Evolutionary conservation across 495 filamentous ascomycete species (phyloP).

Genomic region (Terfezia boudieri): DNA sequence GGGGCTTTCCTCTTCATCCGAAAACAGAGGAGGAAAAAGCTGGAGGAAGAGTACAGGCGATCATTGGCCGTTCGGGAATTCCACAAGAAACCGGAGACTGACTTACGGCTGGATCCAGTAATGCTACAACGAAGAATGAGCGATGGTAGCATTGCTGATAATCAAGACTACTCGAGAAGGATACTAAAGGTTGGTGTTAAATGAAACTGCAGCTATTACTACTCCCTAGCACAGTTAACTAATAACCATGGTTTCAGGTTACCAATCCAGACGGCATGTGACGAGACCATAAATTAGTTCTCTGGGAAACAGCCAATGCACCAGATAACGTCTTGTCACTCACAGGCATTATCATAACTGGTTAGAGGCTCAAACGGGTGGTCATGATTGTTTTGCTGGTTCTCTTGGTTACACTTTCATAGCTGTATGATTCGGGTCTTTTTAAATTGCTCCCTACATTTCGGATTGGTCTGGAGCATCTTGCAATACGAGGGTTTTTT

Average conservation of each 20-base stretch:
- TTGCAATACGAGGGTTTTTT: no score
- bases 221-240: not conserved
- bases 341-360: slow-evolving; percentile 1
- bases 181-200: slow-evolving; percentile 56
- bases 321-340: not conserved
- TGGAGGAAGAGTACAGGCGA: slow-evolving; percentile 60
- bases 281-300: not conserved
- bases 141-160: slow-evolving; percentile 93
- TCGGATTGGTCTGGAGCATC: slow-evolving; percentile 4
- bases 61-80: slow-evolving; percentile 49
- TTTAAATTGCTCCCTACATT: slow-evolving; percentile 5
- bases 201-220: slow-evolving; percentile 1
- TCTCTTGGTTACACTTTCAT: slow-evolving; percentile 5
- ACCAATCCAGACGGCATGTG: slow-evolving; percentile 16
- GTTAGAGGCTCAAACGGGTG: slow-evolving; percentile 6
- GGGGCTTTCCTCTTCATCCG: slow-evolving; percentile 57
- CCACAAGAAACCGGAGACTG: slow-evolving; percentile 33
- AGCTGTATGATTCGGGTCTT: slow-evolving; percentile 1
- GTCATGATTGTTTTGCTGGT: slow-evolving; percentile 12
- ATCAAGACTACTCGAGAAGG: slow-evolving; percentile 87
- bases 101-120: slow-evolving; percentile 72
- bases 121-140: slow-evolving; percentile 77
- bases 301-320: not conserved
- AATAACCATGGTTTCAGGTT: slow-evolving; percentile 6
- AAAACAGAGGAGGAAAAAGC: slow-evolving; percentile 43